Evolutionary conservation across 257 asterid species (phyloP).

Genomic region (Jasminum sambac): DNA sequence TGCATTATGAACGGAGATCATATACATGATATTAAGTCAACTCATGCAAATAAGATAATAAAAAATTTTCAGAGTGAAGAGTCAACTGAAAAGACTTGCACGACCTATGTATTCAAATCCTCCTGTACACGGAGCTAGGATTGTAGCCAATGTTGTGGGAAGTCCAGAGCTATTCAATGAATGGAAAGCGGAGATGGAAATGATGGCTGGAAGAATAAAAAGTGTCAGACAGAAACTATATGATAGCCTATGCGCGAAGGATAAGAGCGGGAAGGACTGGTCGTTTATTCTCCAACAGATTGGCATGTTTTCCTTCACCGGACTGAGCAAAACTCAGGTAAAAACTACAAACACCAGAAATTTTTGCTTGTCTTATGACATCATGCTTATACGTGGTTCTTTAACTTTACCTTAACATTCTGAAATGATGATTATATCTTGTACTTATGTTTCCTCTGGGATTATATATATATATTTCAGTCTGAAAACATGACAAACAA

Average conservation of each 20-base stretch:
- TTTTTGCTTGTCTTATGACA: neutral
- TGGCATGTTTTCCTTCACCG: slow-evolving; percentile 98
- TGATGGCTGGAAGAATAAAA: slow-evolving; percentile 96
- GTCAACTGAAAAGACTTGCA: slow-evolving; percentile 91
- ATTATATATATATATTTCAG: no score
- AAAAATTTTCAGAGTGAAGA: slow-evolving; percentile 65
- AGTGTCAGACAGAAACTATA: slow-evolving; percentile 75
- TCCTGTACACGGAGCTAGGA: slow-evolving; percentile 90
- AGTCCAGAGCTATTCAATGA: slow-evolving; percentile 67
- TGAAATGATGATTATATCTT: neutral
- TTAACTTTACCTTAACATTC: neutral
- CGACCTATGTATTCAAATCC: slow-evolving; percentile 99
- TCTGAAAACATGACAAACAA: slow-evolving; percentile 84
- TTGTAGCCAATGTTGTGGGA: slow-evolving; percentile 92
- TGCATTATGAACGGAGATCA: no score
- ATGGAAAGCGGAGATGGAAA: slow-evolving; percentile 93
- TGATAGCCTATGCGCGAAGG: slow-evolving; percentile 61
- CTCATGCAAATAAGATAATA: neutral
- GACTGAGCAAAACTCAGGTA: slow-evolving; percentile 89
- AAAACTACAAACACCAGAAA: neutral
- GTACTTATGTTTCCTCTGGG: slow-evolving; percentile 19
- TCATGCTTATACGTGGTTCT: neutral
- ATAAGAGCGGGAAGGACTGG: slow-evolving; percentile 89
- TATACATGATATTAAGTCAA: neutral
- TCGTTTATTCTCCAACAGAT: slow-evolving; percentile 83